Conservation (phyloP, 2,329 filamentous ascomycete genomes). For the Microcera coccophila region DNA sequence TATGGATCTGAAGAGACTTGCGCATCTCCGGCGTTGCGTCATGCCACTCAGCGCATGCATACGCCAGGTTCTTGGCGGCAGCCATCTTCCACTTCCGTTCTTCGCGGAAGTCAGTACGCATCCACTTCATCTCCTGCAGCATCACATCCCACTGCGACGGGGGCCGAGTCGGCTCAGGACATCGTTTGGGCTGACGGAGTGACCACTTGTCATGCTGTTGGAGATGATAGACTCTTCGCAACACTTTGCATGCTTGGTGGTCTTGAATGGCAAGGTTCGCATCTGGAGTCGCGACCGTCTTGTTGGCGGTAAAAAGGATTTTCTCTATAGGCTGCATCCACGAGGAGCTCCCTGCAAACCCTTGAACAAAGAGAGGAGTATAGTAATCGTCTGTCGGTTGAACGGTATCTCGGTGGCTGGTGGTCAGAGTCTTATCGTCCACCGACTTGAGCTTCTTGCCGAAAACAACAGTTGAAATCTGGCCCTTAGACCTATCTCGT, state of each 20-base stretch:
- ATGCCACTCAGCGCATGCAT: slow-evolving; percentile 81
- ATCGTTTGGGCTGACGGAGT: slow-evolving; percentile 80
- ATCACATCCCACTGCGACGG: slow-evolving; percentile 81
- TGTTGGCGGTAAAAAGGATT: slow-evolving; percentile 77
- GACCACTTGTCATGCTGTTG: slow-evolving; percentile 94
- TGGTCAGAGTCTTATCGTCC: slow-evolving; percentile 45
- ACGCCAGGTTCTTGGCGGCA: slow-evolving; percentile 72
- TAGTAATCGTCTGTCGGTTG: slow-evolving; percentile 60
- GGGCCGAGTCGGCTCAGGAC: slow-evolving; percentile 72
- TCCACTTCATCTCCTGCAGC: slow-evolving; percentile 92
- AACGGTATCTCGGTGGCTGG: slow-evolving; percentile 38
- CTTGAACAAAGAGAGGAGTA: slow-evolving; percentile 58
- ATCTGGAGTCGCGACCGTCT: slow-evolving; percentile 83
- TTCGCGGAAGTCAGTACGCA: slow-evolving; percentile 92
- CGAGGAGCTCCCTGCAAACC: slow-evolving; percentile 50
- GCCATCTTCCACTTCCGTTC: slow-evolving; percentile 92
- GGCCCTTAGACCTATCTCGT: slow-evolving; percentile 59
- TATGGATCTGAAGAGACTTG: slow-evolving; percentile 64
- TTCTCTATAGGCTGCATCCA: slow-evolving; percentile 65
- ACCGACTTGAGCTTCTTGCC: slow-evolving; percentile 58
- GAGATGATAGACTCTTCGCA: slow-evolving; percentile 82
- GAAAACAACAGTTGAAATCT: slow-evolving; percentile 73
- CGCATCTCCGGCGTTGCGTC: slow-evolving; percentile 60
- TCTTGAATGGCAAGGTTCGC: slow-evolving; percentile 80
- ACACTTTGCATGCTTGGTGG: slow-evolving; percentile 78